phyloP scores from a whole-genome alignment of 2,329 filamentous ascomycete species.

The Lasiodiplodia hormozganensis region DNA sequence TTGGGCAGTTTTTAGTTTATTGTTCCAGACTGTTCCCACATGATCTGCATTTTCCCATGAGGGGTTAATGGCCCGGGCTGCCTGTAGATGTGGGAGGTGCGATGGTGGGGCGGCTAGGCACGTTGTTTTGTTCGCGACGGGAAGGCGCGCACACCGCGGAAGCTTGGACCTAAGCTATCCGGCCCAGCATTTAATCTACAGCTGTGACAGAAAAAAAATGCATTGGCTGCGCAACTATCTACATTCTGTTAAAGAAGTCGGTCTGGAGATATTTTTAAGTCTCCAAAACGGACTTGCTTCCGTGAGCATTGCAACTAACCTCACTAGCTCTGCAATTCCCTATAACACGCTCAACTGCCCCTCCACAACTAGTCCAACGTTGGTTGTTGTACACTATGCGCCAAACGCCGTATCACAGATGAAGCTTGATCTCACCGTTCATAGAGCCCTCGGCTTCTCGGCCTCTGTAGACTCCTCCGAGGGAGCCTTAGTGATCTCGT shows the following conservation, averaged over 20 bases:
- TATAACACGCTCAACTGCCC: neutral
- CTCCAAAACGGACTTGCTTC: neutral
- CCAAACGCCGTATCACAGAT: neutral
- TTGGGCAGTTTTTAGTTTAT: neutral
- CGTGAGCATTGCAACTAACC: neutral
- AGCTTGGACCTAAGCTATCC: conserved; percentile 1
- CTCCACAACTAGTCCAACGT: neutral
- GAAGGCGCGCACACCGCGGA: neutral
- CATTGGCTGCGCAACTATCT: neutral
- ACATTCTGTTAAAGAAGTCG: neutral
- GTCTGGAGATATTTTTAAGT: neutral
- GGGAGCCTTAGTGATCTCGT: conserved; percentile 34
- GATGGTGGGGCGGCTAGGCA: conserved; percentile 10
- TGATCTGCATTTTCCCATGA: neutral
- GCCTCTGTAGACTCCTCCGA: neutral
- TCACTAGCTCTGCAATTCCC: neutral
- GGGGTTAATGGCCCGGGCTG: neutral
- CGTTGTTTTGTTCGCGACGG: conserved; percentile 21
- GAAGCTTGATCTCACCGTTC: neutral
- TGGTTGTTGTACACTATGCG: neutral
- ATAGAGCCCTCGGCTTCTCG: neutral
- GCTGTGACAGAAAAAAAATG: neutral
- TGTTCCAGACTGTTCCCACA: neutral
- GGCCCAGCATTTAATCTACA: neutral
- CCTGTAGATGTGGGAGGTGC: neutral